A percentile compares a stretch with the other conserved stretches of the same genome.
These are phyloP conservation scores for Zoysia pacifica DNA, from an alignment of 176 grass and related monocot genomes.

Conservation along the genomic window DNA sequence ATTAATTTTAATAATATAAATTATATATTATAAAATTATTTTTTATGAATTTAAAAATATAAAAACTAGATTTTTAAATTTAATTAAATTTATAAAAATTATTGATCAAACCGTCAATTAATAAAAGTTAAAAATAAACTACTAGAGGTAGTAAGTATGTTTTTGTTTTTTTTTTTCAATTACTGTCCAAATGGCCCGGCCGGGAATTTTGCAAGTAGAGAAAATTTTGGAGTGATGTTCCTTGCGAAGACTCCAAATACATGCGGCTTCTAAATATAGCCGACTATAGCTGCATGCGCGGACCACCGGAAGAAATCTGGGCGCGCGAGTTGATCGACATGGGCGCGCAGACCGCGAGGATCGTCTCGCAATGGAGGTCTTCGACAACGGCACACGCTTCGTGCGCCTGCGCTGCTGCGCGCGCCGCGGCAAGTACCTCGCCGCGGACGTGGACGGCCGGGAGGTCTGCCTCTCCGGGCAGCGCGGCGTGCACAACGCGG, in stretches of 20 bases:
- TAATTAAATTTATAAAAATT: too few relatives aligned
- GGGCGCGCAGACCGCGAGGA: background rate
- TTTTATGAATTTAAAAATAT: too few relatives aligned
- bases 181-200: background rate
- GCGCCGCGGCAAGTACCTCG: slow-evolving; percentile 35
- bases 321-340: background rate
- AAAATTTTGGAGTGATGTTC: background rate
- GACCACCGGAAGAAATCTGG: background rate
- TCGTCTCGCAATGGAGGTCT: slow-evolving; percentile 4
- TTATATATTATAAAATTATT: too few relatives aligned
- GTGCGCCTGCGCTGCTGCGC: slow-evolving; percentile 24
- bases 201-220: background rate
- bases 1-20: too few relatives aligned
- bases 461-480: slow-evolving; percentile 25
- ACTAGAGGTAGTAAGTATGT: too few relatives aligned
- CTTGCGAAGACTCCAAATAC: background rate
- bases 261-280: slow-evolving; percentile 2
- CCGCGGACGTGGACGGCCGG: slow-evolving; percentile 28
- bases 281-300: background rate
- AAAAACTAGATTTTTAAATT: too few relatives aligned
- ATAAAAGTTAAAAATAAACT: too few relatives aligned
- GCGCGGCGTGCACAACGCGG: slow-evolving; percentile 31
- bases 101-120: too few relatives aligned
- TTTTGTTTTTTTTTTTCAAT: background rate
- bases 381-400: slow-evolving; percentile 30